These are phyloP conservation scores for Echinochloa phyllopogon DNA, from an alignment of 176 grass and related monocot species.

Conservation along the genomic window DNA sequence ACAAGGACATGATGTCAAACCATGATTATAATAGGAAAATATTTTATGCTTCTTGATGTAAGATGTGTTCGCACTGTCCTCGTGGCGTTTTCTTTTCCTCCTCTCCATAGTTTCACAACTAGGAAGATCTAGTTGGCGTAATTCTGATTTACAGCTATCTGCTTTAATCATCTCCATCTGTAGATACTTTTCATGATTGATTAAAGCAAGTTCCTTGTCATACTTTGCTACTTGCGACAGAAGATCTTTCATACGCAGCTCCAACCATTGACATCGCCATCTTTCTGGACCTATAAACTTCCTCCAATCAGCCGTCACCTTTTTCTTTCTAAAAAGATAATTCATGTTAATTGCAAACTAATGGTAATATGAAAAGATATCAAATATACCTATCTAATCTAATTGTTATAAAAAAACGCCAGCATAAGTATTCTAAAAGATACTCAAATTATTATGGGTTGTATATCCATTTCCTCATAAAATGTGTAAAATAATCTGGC, in stretches of 20 bases:
- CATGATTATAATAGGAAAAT: slow-evolving; percentile 75
- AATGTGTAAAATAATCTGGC: background rate
- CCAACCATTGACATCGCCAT: slow-evolving; percentile 83
- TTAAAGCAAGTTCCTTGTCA: slow-evolving; percentile 73
- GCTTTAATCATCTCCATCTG: slow-evolving; percentile 67
- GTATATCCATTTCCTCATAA: background rate
- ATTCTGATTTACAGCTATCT: slow-evolving; percentile 57
- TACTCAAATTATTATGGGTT: background rate
- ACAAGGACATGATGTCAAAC: slow-evolving; percentile 46
- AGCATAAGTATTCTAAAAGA: background rate
- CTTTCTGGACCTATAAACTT: slow-evolving; percentile 60
- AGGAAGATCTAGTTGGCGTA: slow-evolving; percentile 39
- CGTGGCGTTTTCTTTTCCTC: slow-evolving; percentile 63
- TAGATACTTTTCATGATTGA: slow-evolving; percentile 71
- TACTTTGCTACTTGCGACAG: slow-evolving; percentile 70
- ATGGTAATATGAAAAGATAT: background rate
- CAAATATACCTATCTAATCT: background rate
- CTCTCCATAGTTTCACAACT: slow-evolving; percentile 64
- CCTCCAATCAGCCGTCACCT: slow-evolving; percentile 72
- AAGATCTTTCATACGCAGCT: slow-evolving; percentile 75
- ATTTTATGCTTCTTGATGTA: slow-evolving; percentile 49
- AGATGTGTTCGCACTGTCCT: slow-evolving; percentile 48
- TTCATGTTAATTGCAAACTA: slow-evolving; percentile 1
- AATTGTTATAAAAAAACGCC: background rate
- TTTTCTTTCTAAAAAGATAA: slow-evolving; percentile 65